Base-by-base conservation (phyloP, 495 filamentous ascomycete species). In the Hypoxylon subgilvum region DNA sequence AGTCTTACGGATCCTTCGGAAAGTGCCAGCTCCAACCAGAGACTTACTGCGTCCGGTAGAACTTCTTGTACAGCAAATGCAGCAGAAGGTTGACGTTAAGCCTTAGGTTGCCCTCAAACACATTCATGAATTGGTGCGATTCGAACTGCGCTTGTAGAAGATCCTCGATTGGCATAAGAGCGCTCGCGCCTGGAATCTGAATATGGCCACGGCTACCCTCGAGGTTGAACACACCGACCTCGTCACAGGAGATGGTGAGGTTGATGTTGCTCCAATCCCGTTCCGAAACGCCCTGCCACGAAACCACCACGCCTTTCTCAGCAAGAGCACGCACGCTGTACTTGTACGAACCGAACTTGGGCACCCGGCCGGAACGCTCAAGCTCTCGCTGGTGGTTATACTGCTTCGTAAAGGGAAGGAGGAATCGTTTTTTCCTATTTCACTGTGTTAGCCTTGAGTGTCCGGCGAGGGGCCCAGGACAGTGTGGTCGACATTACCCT, bases 351-450 rank as follows among this genome's bases (percentile, higher is more conserved):
- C 94, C 94, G 69, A 97, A 97, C 68, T 96, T 96, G 69, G 96
- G 95, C 36, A 95, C 88, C 41, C 93, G 89, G 31, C 94, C 94
- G 3, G 87, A 84, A 48, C 90, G 87, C 67, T 95, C 88, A 9
- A 99, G 87, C 72, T 99, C 94, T 50, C 89, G 85, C 75, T 97
- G 92, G 74, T 99, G 94, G 74, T 95, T 93, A 84, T 96, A 99
- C 70, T 99, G 94, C 63, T 96, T 96, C 25, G 95, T 96, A 72
- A 99, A 99, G 17, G 94, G 94, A 72, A 99, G 83, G 46, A 97
- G 83, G 81, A 96, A 95, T 42, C 89, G 82, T 67, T 94, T 95
- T 75, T 96, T 96, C 51, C 84, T 81, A 60, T 66, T 27, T 31
- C 16, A 12, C 23, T 23, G 34, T 56, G 52, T 59, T 44, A 57